phyloP scores from a whole-genome alignment of 495 filamentous ascomycete genomes.

The Filosporella fistucella region DNA sequence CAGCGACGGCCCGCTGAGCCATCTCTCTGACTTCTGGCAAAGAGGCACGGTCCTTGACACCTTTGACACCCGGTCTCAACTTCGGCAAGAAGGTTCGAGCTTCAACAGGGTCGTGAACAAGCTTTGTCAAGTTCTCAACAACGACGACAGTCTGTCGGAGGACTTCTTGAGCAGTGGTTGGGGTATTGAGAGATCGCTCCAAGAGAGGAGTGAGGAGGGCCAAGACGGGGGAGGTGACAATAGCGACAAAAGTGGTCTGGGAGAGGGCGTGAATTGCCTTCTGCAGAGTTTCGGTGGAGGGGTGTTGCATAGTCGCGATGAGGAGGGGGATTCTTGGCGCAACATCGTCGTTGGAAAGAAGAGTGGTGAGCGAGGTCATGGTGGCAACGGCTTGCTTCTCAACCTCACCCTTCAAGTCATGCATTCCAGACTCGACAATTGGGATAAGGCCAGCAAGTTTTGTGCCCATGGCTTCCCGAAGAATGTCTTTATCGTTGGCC shows the following conservation, averaged over 20 bases:
- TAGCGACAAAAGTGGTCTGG: constrained; percentile 97
- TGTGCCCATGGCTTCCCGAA: constrained; percentile 88
- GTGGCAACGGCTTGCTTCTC: constrained; percentile 84
- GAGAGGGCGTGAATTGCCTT: constrained; percentile 96
- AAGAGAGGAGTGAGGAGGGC: constrained; percentile 95
- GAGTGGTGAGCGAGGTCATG: constrained; percentile 84
- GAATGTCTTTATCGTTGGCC: constrained; percentile 76
- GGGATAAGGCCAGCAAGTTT: constrained; percentile 88
- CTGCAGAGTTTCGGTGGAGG: constrained; percentile 79
- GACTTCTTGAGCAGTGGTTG: constrained; percentile 87
- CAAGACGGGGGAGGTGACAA: constrained; percentile 95
- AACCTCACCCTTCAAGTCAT: constrained; percentile 89
- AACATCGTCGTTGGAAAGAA: constrained; percentile 97
- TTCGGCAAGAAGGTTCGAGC: constrained; percentile 95
- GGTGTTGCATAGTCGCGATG: constrained; percentile 92
- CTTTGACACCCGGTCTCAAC: constrained; percentile 89
- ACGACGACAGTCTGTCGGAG: constrained; percentile 94
- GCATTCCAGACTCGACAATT: constrained; percentile 89
- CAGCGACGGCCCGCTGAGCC: constrained; percentile 72
- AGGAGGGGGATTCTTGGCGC: constrained; percentile 87
- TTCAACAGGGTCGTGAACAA: constrained; percentile 96
- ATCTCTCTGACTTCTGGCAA: constrained; percentile 93
- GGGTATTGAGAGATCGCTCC: constrained; percentile 87
- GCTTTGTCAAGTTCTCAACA: constrained; percentile 97
- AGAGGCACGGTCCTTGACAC: constrained; percentile 80